Base-by-base conservation (phyloP, 306 rosid species). In the Vigna nakashimae region DNA sequence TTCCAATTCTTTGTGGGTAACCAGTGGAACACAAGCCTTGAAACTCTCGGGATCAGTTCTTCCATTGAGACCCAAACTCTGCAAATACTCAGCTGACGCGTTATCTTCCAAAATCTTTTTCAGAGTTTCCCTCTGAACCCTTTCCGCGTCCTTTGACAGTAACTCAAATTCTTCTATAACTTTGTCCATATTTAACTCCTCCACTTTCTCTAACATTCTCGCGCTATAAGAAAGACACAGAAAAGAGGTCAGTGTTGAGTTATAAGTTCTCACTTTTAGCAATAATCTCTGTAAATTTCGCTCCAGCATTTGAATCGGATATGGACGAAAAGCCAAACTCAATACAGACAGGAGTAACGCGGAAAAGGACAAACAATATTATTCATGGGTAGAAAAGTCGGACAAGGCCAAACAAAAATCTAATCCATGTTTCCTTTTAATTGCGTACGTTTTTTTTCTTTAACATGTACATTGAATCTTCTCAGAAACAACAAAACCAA, bases 1-100 rank as follows among this genome's bases (percentile, higher is more conserved):
- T 52, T 92, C 94, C 84, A 96, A 80, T 4, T 92, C 96, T 34
- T 69, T 70, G 79, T 96, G 98, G 17, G 94, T 87, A 55, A 83
- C 98, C 8, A 96, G 80, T 1, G 99, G 99, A n/a, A 96, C 88
- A 87, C 88, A 82, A 11, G 91, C 82, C 81, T 88, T 92, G 94
- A 86, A 96, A 82, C 93, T 90, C 64, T 90, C 88, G 4, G 88
- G 90, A 38, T 96, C 98, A 38, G 97, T 91, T 88, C 91, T 91
- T 82, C 99, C 96, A 82, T 81, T 69, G 3, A 96, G 90, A 71
- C 93, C 99, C 46, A 84, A 76, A 69, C 28, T 84, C 85, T 74
- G 91, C 79, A 92, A 84, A 82, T 96, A 96, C 81, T 96, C 99
- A 1, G 94, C 91, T 11, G 90, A 89, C 18, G 81, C 87, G 43